Percentiles rank a stretch among this genome's conserved stretches.
Conservation (phyloP, 306 rosid species). For the Ammopiptanthus mongolicus region DNA sequence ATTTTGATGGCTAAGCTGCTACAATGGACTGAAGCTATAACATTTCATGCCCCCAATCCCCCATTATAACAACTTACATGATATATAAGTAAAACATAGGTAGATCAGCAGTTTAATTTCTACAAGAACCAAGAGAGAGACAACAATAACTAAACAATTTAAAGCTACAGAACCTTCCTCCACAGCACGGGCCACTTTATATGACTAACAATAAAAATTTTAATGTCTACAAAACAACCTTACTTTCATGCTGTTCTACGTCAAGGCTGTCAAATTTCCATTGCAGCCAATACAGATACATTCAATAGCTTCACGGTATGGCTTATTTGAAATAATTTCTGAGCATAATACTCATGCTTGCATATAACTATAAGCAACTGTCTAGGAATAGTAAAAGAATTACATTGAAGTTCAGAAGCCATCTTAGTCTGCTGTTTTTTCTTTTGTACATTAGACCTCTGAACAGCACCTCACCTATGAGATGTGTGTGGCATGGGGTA, state of each 20-base stretch:
- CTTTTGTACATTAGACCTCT: slow-evolving; percentile 40
- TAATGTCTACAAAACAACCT: slow-evolving; percentile 14
- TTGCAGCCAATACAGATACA: slow-evolving; percentile 18
- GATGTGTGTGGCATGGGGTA: slow-evolving; percentile 61
- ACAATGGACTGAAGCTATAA: neutral
- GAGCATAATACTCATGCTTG: slow-evolving; percentile 21
- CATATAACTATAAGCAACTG: slow-evolving; percentile 5
- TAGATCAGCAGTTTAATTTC: neutral
- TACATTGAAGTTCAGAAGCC: slow-evolving; percentile 35
- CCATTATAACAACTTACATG: neutral
- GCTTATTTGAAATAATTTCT: slow-evolving; percentile 24
- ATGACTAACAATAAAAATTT: slow-evolving; percentile 7
- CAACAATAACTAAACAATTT: neutral
- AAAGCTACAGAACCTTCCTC: slow-evolving; percentile 2
- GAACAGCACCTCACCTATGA: slow-evolving; percentile 47
- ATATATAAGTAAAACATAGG: neutral
- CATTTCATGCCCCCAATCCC: neutral
- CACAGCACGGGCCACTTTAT: slow-evolving; percentile 8
- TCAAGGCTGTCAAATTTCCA: slow-evolving; percentile 11
- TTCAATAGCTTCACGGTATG: slow-evolving; percentile 9
- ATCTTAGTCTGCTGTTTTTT: slow-evolving; percentile 23
- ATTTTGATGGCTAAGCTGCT: neutral
- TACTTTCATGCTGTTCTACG: slow-evolving; percentile 20
- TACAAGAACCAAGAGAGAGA: neutral
- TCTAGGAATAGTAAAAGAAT: slow-evolving; percentile 25